phyloP scores from a whole-genome alignment of 148 eudicot genomes.

The Polygonum aviculare region DNA sequence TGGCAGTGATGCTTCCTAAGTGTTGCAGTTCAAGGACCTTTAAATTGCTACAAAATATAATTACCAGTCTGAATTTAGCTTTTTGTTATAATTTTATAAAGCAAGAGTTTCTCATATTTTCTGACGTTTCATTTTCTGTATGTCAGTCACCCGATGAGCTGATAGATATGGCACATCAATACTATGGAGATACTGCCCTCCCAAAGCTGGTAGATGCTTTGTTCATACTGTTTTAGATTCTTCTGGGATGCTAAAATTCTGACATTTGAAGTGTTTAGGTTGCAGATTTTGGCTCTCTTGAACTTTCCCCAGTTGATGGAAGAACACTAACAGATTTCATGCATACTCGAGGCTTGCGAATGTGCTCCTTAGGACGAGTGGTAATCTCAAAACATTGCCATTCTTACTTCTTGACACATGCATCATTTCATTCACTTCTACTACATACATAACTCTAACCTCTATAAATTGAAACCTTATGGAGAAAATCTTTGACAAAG shows the following conservation, averaged over 20 bases:
- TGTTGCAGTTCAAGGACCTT: neutral
- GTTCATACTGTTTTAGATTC: neutral
- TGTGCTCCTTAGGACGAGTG: conserved; percentile 86
- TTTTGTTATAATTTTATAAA: neutral
- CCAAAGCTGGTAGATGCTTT: conserved; percentile 75
- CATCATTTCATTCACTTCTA: neutral
- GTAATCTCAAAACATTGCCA: conserved; percentile 29
- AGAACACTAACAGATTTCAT: conserved; percentile 91
- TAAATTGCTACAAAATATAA: neutral
- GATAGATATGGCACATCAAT: conserved; percentile 80
- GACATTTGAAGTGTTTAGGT: conserved; percentile 41
- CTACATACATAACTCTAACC: neutral
- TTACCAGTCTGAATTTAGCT: neutral
- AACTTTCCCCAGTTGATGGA: conserved; percentile 97
- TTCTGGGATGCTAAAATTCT: conserved; percentile 10
- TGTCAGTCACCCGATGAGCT: conserved; percentile 80
- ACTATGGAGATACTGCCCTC: conserved; percentile 77
- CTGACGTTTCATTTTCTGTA: conserved; percentile 12
- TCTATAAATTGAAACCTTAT: neutral
- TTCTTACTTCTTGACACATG: neutral
- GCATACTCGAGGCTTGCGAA: conserved; percentile 91
- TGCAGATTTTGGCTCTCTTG: conserved; percentile 93
- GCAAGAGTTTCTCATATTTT: neutral
- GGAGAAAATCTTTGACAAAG: neutral
- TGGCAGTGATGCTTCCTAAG: neutral